These are phyloP conservation scores for Camellia oleifera DNA, from an alignment of 179 eudicot species.

Conservation along the genomic window DNA sequence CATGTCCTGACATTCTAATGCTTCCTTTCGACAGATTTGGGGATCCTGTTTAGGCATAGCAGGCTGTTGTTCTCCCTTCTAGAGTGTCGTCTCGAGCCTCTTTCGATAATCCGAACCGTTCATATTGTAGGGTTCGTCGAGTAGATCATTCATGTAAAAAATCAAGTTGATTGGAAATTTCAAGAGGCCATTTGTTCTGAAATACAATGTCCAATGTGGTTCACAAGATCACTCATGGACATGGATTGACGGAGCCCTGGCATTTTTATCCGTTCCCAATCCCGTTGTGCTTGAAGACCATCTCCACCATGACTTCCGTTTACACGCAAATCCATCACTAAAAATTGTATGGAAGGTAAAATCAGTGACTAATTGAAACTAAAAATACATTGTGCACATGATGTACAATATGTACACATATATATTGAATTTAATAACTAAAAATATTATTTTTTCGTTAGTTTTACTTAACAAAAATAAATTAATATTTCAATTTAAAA, in stretches of 20 bases:
- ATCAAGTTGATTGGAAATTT: conserved; percentile 5
- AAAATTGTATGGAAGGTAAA: neutral
- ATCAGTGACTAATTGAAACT: neutral
- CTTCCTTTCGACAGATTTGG: conserved; percentile 24
- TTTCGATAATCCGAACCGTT: too few species aligned
- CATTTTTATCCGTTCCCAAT: too few species aligned
- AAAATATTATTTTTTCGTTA: too few species aligned
- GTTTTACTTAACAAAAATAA: too few species aligned
- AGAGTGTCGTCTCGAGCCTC: too few species aligned
- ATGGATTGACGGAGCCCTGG: conserved; percentile 28
- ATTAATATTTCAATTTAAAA: too few species aligned
- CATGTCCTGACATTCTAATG: conserved; percentile 39
- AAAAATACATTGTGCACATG: neutral
- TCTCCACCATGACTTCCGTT: conserved; percentile 27
- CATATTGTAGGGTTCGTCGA: too few species aligned
- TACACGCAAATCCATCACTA: conserved; percentile 31
- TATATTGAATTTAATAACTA: too few species aligned
- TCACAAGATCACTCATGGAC: conserved; percentile 77
- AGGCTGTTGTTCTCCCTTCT: too few species aligned
- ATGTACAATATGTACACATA: neutral
- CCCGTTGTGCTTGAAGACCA: conserved; percentile 22
- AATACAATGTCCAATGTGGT: conserved; percentile 61
- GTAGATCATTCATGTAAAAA: too few species aligned
- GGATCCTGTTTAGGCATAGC: too few species aligned
- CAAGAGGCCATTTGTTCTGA: conserved; percentile 56